Base-by-base conservation (phyloP, 805 yeast species). In the Pichia gijzeniarum region DNA sequence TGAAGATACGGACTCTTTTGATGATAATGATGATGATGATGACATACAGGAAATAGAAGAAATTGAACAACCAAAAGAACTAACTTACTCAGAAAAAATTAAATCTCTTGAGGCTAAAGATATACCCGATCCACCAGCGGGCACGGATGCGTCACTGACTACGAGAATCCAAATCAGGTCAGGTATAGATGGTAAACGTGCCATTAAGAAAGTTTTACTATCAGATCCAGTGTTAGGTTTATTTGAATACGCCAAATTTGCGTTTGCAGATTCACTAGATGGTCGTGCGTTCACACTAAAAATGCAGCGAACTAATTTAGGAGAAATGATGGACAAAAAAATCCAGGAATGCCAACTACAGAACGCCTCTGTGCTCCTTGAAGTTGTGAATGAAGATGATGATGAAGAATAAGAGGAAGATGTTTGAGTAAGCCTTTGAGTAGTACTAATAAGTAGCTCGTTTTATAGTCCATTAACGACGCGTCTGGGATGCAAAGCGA, bases 151-250 rank as follows among this genome's bases (percentile, higher is more conserved):
- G 0, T 64, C 70, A 7, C 70, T 80, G 0, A 67, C 72, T 6
- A 86, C 96, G 0, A 71, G 96, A 55, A 76, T 93, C 21, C 98
- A 93, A 64, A 74, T 93, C n/a, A 72, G 96, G 48, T 75, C 86
- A 25, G 93, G 90, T 16, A 48, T 54, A 14, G 87, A 82, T 56
- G 97, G 98, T n/a, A 74, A 80, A 39, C 72, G 97, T 47, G 66
- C 82, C 12, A 82, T 91, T 10, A 82, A 87, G 48, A 75, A 86
- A 47, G 85, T 91, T 54, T 64, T 65, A 8, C 56, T 74, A 10
- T 61, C 66, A 3, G 95, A 85, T 52, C 68, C 72, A 3, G 87
- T 93, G 0, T 48, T 68, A 3, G 62, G 60, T 1, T 61, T 93
- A 1, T 93, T 75, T 61, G 82, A 79, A 54, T 77, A 76, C 59